Evolutionary conservation across 2,329 filamentous ascomycete genomes (phyloP).

Genomic region (Chaetomiaceae sp.): DNA sequence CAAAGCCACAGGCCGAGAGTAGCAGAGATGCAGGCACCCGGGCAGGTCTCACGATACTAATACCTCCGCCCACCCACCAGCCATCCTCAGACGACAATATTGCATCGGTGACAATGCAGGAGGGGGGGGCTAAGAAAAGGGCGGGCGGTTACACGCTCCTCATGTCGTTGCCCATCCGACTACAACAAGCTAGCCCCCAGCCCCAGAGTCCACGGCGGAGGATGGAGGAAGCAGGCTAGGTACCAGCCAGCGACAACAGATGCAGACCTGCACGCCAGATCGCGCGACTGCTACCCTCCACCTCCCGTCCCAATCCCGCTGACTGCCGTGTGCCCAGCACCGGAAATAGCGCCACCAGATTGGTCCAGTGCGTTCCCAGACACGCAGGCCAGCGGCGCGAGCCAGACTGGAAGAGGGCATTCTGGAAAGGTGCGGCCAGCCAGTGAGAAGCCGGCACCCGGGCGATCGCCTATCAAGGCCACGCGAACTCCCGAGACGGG

Average conservation of each 20-base stretch:
- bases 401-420: too few species aligned
- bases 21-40: slow-evolving; percentile 1
- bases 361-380: too few species aligned
- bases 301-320: too few species aligned
- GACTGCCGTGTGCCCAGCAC: not conserved
- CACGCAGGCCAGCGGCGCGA: too few species aligned
- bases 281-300: slow-evolving; percentile 5
- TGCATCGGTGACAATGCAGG: slow-evolving; percentile 1
- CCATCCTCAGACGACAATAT: not conserved
- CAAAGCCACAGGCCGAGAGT: not conserved
- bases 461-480: too few species aligned
- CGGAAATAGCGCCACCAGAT: slow-evolving; percentile 1
- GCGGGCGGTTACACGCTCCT: slow-evolving; percentile 9
- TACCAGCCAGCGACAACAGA: too few species aligned
- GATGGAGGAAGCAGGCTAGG: too few species aligned
- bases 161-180: not conserved
- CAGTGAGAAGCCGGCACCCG: too few species aligned
- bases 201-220: too few species aligned
- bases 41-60: slow-evolving; percentile 15
- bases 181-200: too few species aligned
- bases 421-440: too few species aligned
- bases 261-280: not conserved
- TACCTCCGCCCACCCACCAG: slow-evolving; percentile 4
- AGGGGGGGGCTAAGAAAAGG: not conserved
- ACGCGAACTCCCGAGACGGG: too few species aligned